phyloP scores from a whole-genome alignment of 306 rosid genomes.

The Cucurbita argyrosperma region DNA sequence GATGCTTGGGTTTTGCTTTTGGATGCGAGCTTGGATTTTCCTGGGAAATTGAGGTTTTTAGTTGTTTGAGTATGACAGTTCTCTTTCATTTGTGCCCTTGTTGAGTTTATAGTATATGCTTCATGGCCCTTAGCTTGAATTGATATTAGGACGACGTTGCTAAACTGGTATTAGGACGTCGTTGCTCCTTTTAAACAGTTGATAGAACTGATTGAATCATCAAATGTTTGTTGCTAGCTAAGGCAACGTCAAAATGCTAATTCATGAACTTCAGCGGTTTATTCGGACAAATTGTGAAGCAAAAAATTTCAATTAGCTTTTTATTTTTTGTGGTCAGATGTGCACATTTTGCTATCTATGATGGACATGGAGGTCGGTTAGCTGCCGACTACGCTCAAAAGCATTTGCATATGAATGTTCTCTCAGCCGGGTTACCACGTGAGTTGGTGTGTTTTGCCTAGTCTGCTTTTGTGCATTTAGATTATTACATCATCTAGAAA shows the following conservation, averaged over 20 bases:
- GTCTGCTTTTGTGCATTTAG: slow-evolving; percentile 35
- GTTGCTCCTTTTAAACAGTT: background rate
- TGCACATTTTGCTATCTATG: slow-evolving; percentile 76
- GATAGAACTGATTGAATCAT: background rate
- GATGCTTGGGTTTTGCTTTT: slow-evolving; percentile 63
- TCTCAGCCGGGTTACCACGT: slow-evolving; percentile 90
- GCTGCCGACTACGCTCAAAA: slow-evolving; percentile 80
- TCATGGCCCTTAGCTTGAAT: background rate
- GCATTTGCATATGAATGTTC: slow-evolving; percentile 63
- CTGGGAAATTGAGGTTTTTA: slow-evolving; percentile 52
- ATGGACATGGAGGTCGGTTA: slow-evolving; percentile 86
- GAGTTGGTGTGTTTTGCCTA: slow-evolving; percentile 96
- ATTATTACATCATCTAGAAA: slow-evolving; percentile 6
- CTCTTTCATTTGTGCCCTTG: background rate
- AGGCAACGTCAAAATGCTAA: background rate
- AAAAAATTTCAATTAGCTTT: background rate
- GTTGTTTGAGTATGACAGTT: background rate
- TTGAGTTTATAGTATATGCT: background rate
- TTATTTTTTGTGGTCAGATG: slow-evolving; percentile 32
- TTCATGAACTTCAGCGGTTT: background rate
- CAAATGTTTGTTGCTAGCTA: background rate
- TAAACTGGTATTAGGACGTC: background rate
- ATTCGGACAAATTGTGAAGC: too few relatives aligned
- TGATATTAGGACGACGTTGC: background rate
- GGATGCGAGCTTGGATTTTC: slow-evolving; percentile 42